phyloP scores from a whole-genome alignment of 1,284 basidiomycete species.

The Ustanciosporium gigantosporum region DNA sequence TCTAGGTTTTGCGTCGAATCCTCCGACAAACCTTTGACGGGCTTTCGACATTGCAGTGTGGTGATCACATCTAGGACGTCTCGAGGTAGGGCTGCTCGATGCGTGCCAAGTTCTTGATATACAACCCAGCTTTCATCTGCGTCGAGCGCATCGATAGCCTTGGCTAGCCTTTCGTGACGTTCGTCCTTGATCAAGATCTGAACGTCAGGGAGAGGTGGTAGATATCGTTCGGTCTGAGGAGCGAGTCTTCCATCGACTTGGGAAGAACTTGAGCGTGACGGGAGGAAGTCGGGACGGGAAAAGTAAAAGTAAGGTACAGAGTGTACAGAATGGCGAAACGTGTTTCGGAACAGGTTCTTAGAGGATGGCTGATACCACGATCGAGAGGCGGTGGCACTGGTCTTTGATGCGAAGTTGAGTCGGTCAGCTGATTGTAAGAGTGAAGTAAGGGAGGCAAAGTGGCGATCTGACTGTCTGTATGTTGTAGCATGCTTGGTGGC shows the following conservation, averaged over 20 bases:
- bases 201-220: slow-evolving; percentile 17
- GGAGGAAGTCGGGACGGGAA: slow-evolving; percentile 5
- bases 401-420: too few species aligned
- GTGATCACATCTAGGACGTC: slow-evolving; percentile 14
- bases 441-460: too few species aligned
- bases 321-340: not conserved
- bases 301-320: slow-evolving; percentile 1
- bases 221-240: slow-evolving; percentile 9
- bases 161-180: slow-evolving; percentile 7
- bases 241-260: not conserved
- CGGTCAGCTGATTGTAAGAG: too few species aligned
- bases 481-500: too few species aligned
- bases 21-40: slow-evolving; percentile 5
- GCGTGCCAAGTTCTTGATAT: slow-evolving; percentile 16
- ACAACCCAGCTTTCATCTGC: slow-evolving; percentile 20
- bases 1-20: slow-evolving; percentile 3
- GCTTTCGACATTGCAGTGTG: slow-evolving; percentile 23
- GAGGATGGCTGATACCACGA: too few species aligned
- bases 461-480: too few species aligned
- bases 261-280: not conserved
- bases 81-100: slow-evolving; percentile 2
- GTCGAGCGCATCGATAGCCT: slow-evolving; percentile 12
- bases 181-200: slow-evolving; percentile 4
- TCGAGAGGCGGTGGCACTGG: too few species aligned
- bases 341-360: too few species aligned